These are phyloP conservation scores for Boletus smithii DNA, from an alignment of 1,284 basidiomycete genomes.

Conservation along the genomic window DNA sequence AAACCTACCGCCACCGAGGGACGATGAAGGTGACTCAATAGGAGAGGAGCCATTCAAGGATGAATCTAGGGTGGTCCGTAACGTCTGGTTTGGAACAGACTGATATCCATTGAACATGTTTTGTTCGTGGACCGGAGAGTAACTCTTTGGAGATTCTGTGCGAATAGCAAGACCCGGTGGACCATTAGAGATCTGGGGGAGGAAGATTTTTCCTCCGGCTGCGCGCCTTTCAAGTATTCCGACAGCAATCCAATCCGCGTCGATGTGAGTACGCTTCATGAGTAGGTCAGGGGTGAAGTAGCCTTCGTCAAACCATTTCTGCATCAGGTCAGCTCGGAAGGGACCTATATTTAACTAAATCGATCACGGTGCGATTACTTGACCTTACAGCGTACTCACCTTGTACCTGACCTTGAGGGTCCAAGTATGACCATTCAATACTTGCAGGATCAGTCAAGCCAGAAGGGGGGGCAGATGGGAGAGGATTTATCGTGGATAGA, in stretches of 20 bases:
- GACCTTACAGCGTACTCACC: constrained; percentile 44
- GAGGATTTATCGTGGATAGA: constrained; percentile 18
- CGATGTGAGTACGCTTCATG: constrained; percentile 73
- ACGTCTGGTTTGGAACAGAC: constrained; percentile 56
- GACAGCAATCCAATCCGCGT: constrained; percentile 63
- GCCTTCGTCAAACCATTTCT: constrained; percentile 91
- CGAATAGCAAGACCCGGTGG: constrained; percentile 56
- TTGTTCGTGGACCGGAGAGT: constrained; percentile 37
- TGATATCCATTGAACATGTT: constrained; percentile 52
- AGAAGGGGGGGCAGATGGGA: constrained; percentile 40
- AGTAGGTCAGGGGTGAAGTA: constrained; percentile 88
- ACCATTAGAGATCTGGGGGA: constrained; percentile 46
- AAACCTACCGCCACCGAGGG: constrained; percentile 59
- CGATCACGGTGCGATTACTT: neutral
- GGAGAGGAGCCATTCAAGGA: constrained; percentile 52
- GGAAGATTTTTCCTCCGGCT: constrained; percentile 58
- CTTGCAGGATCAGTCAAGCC: constrained; percentile 57
- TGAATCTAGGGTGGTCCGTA: constrained; percentile 60
- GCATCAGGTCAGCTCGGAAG: constrained; percentile 89
- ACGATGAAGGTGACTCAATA: constrained; percentile 68
- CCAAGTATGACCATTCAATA: constrained; percentile 89
- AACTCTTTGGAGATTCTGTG: constrained; percentile 41
- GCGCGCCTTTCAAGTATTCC: constrained; percentile 53
- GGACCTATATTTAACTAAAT: constrained; percentile 58
- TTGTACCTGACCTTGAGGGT: constrained; percentile 87